Base-by-base conservation (phyloP, 2,329 filamentous ascomycete species). In the Oidium heveae region DNA sequence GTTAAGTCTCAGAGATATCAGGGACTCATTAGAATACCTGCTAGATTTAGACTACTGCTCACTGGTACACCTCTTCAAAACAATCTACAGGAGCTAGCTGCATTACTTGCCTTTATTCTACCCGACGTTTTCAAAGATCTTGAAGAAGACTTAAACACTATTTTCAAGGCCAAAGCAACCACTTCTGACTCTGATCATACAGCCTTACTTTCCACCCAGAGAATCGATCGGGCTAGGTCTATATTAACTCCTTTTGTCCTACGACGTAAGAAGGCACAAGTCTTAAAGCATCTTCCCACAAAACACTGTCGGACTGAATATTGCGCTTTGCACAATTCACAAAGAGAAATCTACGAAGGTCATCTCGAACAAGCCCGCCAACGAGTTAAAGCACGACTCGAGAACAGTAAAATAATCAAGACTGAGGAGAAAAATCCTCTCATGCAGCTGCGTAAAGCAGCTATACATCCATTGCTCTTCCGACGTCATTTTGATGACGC, bases 211-310 rank as follows among this genome's bases (percentile, higher is more conserved):
- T 94, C 91, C 22, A 82, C 79, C 47, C 86, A 94, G 65, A 82
- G 91, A 44, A 91, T 96, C 56, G 77, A 79, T 56, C 77, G 88
- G 47, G 91, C 91, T 1, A 80, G 88, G 55, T 86, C 84, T 0
- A 98, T 98, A 72, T 78, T 98, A 63, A 86, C 88, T 24, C 91
- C 91, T 0, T 98, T 98, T 64, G 91, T 98, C 54, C 71, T 98
- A 2, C 86, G 94, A 58, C 78, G 91, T 8, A 89, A 91, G 69
- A 98, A 98, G 70, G 79, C 85, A 52, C 87, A 96, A 63, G 88
- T 95, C 9, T 74, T 96, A n/a, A 71, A 71, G 50, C 83, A 91
- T 63, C 74, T 98, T 59, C 88, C 91, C 0, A 72, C 74, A 53
- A 96, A 96, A 70, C 79, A 76, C 12, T 79, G 80, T 57, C 77